phyloP scores from a whole-genome alignment of 495 filamentous ascomycete genomes.

The Apodospora peruviana region DNA sequence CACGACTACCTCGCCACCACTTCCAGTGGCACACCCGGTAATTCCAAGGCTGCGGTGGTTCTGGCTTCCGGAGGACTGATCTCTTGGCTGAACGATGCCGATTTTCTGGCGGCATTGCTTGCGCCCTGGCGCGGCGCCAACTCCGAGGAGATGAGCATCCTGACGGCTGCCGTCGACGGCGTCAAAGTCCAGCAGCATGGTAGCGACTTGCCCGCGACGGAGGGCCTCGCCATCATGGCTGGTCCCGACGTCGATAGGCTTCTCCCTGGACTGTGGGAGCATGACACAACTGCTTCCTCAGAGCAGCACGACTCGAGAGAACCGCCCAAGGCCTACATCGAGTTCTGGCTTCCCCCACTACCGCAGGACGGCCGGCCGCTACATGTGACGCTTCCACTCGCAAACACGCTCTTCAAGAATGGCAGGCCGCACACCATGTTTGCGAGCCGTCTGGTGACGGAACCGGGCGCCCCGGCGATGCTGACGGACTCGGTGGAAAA shows the following conservation, averaged over 20 bases:
- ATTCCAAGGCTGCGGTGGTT: constrained; percentile 24
- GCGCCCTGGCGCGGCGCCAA: neutral
- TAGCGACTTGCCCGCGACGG: constrained; percentile 16
- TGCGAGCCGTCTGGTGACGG: constrained; percentile 48
- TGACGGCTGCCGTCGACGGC: constrained; percentile 33
- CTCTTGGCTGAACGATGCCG: constrained; percentile 32
- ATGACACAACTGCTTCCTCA: constrained; percentile 1
- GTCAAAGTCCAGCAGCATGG: constrained; percentile 15
- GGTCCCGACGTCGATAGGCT: constrained; percentile 15
- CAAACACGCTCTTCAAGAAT: constrained; percentile 73
- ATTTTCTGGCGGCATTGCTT: constrained; percentile 29
- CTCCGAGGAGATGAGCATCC: constrained; percentile 16
- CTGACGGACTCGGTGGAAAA: constrained; percentile 17
- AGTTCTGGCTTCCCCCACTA: constrained; percentile 8
- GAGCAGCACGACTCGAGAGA: neutral
- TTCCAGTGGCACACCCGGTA: neutral
- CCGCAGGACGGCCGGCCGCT: constrained; percentile 13
- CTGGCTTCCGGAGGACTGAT: constrained; percentile 29
- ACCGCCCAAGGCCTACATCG: constrained; percentile 6
- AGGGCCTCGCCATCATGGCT: constrained; percentile 40
- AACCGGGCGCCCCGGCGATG: constrained; percentile 1
- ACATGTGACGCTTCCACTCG: constrained; percentile 53
- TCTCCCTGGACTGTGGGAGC: constrained; percentile 29
- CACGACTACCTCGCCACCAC: neutral
- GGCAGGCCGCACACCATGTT: constrained; percentile 59